phyloP scores from a whole-genome alignment of 2,329 filamentous ascomycete species.

The Pseudogymnoascus sp. region DNA sequence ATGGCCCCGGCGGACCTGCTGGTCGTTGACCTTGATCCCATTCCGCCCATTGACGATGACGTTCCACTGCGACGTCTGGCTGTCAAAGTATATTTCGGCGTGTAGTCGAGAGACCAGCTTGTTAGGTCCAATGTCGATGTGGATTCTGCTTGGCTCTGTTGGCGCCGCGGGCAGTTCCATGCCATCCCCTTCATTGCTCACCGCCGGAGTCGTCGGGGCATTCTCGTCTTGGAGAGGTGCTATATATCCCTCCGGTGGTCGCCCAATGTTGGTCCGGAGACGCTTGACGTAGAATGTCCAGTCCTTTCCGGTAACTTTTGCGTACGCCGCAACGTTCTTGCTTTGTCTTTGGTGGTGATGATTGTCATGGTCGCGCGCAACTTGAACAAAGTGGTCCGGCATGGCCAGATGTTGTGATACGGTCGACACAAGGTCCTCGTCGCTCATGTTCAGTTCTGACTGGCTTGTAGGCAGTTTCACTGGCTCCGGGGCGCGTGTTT shows the following conservation, averaged over 20 bases:
- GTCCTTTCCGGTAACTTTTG: slow-evolving; percentile 71
- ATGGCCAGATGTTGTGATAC: slow-evolving; percentile 21
- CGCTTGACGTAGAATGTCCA: slow-evolving; percentile 81
- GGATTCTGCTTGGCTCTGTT: slow-evolving; percentile 37
- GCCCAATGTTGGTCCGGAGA: slow-evolving; percentile 67
- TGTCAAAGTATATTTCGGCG: slow-evolving; percentile 65
- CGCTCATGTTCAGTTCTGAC: slow-evolving; percentile 36
- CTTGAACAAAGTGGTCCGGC: slow-evolving; percentile 42
- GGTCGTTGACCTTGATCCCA: slow-evolving; percentile 75
- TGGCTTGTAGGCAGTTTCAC: slow-evolving; percentile 28
- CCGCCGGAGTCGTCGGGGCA: slow-evolving; percentile 21
- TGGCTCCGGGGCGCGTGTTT: slow-evolving; percentile 27
- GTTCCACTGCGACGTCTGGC: slow-evolving; percentile 65
- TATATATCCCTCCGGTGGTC: slow-evolving; percentile 47
- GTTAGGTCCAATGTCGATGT: slow-evolving; percentile 82
- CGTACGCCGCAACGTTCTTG: slow-evolving; percentile 62
- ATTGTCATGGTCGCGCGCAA: slow-evolving; percentile 55
- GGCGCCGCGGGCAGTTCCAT: slow-evolving; percentile 15
- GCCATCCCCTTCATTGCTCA: slow-evolving; percentile 36
- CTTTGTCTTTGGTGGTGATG: slow-evolving; percentile 50
- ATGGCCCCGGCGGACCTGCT: slow-evolving; percentile 55
- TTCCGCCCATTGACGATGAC: slow-evolving; percentile 86
- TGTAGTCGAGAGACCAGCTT: slow-evolving; percentile 75
- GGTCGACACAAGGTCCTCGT: slow-evolving; percentile 38
- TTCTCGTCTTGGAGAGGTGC: slow-evolving; percentile 9